A percentile compares a stretch with the other conserved stretches of the same genome.
Conservation (phyloP, 805 yeast species). For the Nakazawaea ambrosiae region DNA sequence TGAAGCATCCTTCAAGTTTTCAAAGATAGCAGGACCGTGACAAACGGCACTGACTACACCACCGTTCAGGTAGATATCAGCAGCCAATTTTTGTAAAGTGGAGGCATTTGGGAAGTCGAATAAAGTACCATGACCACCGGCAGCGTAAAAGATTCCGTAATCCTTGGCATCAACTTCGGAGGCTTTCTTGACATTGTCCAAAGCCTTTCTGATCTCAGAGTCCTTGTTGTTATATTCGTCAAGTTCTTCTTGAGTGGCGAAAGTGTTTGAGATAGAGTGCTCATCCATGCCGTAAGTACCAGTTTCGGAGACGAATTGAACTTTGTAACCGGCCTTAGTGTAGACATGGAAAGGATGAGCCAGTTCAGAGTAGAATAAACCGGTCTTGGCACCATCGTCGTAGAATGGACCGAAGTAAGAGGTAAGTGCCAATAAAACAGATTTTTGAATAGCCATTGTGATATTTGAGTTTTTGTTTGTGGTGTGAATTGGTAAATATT, state of each 20-base stretch:
- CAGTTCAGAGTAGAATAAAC: constrained; percentile 53
- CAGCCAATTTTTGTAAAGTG: constrained; percentile 37
- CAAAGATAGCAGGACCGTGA: constrained; percentile 60
- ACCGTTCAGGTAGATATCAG: constrained; percentile 37
- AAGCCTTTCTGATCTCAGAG: constrained; percentile 31
- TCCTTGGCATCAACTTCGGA: constrained; percentile 40
- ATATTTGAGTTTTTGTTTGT: not conserved
- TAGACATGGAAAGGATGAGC: constrained; percentile 49
- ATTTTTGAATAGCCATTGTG: constrained; percentile 15
- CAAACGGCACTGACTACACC: constrained; percentile 62
- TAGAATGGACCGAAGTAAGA: constrained; percentile 41
- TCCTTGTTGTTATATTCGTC: constrained; percentile 22
- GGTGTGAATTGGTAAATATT: too few relatives aligned
- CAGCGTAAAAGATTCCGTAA: constrained; percentile 49
- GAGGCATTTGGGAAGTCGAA: constrained; percentile 51
- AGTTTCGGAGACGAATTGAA: constrained; percentile 51
- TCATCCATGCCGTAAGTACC: constrained; percentile 55
- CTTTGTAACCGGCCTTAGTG: constrained; percentile 40
- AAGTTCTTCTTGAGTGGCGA: constrained; percentile 38
- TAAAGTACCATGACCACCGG: constrained; percentile 61
- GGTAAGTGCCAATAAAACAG: constrained; percentile 37
- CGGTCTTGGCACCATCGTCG: constrained; percentile 53
- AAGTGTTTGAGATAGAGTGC: constrained; percentile 37
- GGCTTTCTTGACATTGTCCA: constrained; percentile 37
- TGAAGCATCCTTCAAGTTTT: constrained; percentile 34